phyloP scores from a whole-genome alignment of 768 basidiomycete species.

The Pleurotus platypus region DNA sequence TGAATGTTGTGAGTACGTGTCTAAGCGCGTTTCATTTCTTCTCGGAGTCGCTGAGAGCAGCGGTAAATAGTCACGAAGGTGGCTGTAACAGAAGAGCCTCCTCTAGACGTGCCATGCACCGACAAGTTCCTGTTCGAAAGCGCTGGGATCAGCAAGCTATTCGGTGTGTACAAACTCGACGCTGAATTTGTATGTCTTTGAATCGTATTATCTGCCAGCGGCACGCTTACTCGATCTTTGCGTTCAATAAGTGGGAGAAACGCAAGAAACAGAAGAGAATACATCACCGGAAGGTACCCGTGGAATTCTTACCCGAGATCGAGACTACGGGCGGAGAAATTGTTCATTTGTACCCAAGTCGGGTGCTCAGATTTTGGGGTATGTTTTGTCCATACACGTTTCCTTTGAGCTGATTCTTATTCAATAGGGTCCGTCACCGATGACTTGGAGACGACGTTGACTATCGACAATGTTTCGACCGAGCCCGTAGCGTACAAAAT shows the following conservation, averaged over 20 bases:
- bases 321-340: neutral
- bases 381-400: neutral
- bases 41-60: neutral
- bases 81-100: neutral
- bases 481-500: conserved; percentile 6
- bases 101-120: neutral
- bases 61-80: conserved; percentile 1
- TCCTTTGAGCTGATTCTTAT: neutral
- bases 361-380: conserved; percentile 2
- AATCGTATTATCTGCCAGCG: too few relatives aligned
- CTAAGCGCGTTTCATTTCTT: neutral
- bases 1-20: conserved; percentile 3
- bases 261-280: conserved; percentile 4
- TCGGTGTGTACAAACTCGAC: neutral
- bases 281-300: neutral
- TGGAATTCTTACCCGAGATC: conserved; percentile 2
- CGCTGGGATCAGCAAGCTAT: neutral
- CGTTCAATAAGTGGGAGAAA: neutral
- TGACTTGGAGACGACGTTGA: neutral
- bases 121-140: conserved; percentile 6
- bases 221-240: too few relatives aligned
- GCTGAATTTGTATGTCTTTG: conserved; percentile 5
- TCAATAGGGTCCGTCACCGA: neutral
- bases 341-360: conserved; percentile 2
- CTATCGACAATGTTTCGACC: neutral